These are phyloP conservation scores for Pseudopyricularia cyperi DNA, from an alignment of 2,329 filamentous ascomycete species.

Conservation along the genomic window DNA sequence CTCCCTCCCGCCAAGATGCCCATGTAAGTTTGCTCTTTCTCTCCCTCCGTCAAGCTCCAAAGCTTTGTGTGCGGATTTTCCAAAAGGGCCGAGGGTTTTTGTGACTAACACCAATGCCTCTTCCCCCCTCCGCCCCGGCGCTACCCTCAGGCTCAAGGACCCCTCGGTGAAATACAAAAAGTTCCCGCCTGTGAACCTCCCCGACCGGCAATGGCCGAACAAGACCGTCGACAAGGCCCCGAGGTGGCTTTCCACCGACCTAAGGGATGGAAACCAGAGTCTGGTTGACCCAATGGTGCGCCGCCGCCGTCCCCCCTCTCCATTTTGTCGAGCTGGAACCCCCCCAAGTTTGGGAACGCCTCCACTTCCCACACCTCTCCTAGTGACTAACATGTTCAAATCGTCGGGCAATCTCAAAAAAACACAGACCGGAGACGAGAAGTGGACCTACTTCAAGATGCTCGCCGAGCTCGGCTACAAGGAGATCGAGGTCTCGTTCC, in stretches of 20 bases:
- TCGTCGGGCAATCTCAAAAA: too few species aligned
- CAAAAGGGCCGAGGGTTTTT: background rate
- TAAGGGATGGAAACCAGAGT: constrained; percentile 90
- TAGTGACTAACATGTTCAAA: background rate
- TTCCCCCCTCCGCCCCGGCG: too few species aligned
- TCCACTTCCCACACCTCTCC: too few species aligned
- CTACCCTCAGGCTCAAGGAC: constrained; percentile 49
- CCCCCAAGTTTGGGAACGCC: too few species aligned
- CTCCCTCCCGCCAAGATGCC: constrained; percentile 16
- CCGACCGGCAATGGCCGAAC: constrained; percentile 70
- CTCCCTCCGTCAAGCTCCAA: background rate
- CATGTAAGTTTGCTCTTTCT: constrained; percentile 14
- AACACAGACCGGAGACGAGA: constrained; percentile 75
- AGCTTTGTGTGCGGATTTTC: too few species aligned
- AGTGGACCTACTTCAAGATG: constrained; percentile 93
- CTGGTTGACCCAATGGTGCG: constrained; percentile 83
- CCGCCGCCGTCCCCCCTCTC: background rate
- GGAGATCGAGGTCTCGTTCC: constrained; percentile 94
- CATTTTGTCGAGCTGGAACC: background rate
- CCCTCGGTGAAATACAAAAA: constrained; percentile 65
- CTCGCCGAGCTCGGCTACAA: constrained; percentile 87
- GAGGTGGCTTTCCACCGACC: constrained; percentile 79
- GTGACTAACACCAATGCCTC: background rate
- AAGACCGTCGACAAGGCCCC: constrained; percentile 75
- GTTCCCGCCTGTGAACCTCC: constrained; percentile 53